Conservation (phyloP, 805 yeast genomes). For the Candida vaughaniae region DNA sequence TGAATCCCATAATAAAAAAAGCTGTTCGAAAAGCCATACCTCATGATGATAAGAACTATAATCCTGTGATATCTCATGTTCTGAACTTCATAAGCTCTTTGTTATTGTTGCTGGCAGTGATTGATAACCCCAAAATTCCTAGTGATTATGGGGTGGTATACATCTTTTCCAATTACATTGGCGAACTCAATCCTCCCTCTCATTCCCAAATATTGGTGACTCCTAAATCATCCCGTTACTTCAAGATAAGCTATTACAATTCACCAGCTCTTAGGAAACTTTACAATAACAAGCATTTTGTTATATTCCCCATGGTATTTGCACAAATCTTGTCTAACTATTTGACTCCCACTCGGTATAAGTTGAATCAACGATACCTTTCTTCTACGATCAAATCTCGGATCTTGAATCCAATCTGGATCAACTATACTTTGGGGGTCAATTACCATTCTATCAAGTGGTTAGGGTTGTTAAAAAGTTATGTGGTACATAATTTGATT, state of each 20-base stretch:
- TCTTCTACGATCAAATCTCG: constrained; percentile 29
- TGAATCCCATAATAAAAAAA: constrained; percentile 30
- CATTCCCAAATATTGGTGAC: constrained; percentile 27
- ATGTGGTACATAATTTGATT: constrained; percentile 24
- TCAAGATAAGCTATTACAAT: constrained; percentile 24
- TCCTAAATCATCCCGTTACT: constrained; percentile 23
- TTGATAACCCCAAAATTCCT: constrained; percentile 27
- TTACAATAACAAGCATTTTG: constrained; percentile 30
- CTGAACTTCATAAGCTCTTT: constrained; percentile 12
- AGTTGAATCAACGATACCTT: constrained; percentile 35
- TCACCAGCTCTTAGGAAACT: constrained; percentile 18
- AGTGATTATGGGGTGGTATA: constrained; percentile 38
- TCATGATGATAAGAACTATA: neutral
- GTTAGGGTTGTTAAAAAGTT: constrained; percentile 26
- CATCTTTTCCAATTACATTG: constrained; percentile 29
- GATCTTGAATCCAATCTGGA: constrained; percentile 43
- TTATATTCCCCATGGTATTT: constrained; percentile 35
- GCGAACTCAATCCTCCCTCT: constrained; percentile 33
- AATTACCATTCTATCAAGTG: constrained; percentile 25
- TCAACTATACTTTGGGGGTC: constrained; percentile 31
- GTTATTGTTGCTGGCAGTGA: constrained; percentile 21
- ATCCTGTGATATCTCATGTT: constrained; percentile 3
- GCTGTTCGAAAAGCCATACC: constrained; percentile 5
- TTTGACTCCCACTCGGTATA: constrained; percentile 37
- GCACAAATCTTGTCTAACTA: constrained; percentile 41